phyloP scores from a whole-genome alignment of 192 early-diverging fungal species.

The Allomyces macrogynus region DNA sequence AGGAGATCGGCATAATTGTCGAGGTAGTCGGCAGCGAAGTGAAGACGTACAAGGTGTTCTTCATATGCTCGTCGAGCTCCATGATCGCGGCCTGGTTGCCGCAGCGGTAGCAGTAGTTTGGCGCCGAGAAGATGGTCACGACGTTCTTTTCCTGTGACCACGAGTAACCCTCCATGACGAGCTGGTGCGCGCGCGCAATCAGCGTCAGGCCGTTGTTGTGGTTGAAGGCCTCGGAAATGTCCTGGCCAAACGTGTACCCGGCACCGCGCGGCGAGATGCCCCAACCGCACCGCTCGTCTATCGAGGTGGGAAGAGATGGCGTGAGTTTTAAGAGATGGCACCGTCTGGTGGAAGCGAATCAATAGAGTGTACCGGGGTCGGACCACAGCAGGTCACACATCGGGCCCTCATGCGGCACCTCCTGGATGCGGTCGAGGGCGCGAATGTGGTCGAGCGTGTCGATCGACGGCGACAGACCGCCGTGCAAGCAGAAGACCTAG shows the following conservation, averaged over 20 bases:
- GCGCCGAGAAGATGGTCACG: constrained; percentile 96
- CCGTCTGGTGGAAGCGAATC: background rate
- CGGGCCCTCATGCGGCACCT: constrained; percentile 69
- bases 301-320: background rate
- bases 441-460: constrained; percentile 94
- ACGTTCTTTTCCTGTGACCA: constrained; percentile 98
- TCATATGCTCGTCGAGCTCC: constrained; percentile 98
- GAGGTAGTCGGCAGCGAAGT: background rate
- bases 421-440: constrained; percentile 81
- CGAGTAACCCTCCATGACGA: constrained; percentile 94
- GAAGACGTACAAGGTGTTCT: constrained; percentile 82
- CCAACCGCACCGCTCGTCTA: constrained; percentile 68
- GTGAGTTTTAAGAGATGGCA: background rate
- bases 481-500: constrained; percentile 94
- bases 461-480: constrained; percentile 84
- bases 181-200: constrained; percentile 86
- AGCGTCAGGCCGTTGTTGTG: constrained; percentile 94
- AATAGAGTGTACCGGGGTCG: constrained; percentile 23
- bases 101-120: constrained; percentile 99
- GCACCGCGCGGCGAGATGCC: constrained; percentile 71
- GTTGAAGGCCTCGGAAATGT: constrained; percentile 67
- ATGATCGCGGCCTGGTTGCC: constrained; percentile 99
- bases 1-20: background rate
- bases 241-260: constrained; percentile 74
- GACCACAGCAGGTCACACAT: constrained; percentile 81